Evolutionary conservation across 2,329 filamentous ascomycete genomes (phyloP).

Genomic region (Alternaria alternata): DNA sequence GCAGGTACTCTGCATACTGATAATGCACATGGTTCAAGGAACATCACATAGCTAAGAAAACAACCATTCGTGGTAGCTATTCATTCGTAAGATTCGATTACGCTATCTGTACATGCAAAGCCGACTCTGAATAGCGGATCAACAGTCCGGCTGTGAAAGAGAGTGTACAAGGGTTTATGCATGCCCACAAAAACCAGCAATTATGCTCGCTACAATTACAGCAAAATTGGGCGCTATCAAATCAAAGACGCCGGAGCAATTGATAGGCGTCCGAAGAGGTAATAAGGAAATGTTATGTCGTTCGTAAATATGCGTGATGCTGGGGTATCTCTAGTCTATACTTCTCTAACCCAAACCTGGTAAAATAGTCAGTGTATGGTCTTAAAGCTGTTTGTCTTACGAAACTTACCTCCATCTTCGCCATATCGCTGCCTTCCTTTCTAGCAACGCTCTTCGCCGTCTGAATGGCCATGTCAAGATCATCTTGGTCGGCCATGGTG

Average conservation of each 20-base stretch:
- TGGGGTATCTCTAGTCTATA: constrained; percentile 54
- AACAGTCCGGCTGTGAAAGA: constrained; percentile 51
- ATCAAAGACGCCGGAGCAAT: constrained; percentile 22
- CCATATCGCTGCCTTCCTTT: constrained; percentile 80
- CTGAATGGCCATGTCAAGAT: constrained; percentile 86
- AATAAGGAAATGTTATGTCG: constrained; percentile 20
- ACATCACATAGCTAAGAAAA: background rate
- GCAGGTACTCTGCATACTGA: background rate
- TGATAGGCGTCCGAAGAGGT: constrained; percentile 16
- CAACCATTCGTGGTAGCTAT: background rate
- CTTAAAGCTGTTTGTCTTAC: background rate
- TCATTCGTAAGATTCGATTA: constrained; percentile 9
- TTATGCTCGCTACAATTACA: constrained; percentile 48
- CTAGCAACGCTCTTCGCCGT: constrained; percentile 72
- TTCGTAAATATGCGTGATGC: constrained; percentile 38
- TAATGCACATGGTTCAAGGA: background rate
- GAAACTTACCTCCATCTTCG: constrained; percentile 90
- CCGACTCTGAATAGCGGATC: constrained; percentile 34
- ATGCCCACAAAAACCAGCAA: constrained; percentile 15
- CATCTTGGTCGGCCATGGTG: constrained; percentile 95
- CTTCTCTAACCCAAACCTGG: constrained; percentile 57
- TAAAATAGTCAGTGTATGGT: constrained; percentile 49
- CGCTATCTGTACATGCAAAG: constrained; percentile 18
- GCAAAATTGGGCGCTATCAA: constrained; percentile 18
- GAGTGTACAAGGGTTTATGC: constrained; percentile 21